Evolutionary conservation across 805 yeast genomes (phyloP).

Genomic region (Kregervanrija fluxuum): DNA sequence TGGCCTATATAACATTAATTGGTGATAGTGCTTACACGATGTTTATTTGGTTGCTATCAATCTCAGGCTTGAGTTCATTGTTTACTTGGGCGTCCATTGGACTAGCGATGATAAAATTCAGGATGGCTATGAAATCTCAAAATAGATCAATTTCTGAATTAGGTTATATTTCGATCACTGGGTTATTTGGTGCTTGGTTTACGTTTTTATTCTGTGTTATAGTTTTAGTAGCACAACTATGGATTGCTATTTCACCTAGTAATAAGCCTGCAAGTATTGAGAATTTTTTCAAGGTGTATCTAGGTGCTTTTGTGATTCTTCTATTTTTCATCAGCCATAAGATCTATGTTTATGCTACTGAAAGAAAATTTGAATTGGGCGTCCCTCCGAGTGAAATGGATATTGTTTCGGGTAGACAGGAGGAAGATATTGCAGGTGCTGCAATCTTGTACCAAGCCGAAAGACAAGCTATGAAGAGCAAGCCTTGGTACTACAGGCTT

Average conservation of each 20-base stretch:
- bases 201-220: conserved; percentile 30
- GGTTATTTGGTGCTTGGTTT: conserved; percentile 34
- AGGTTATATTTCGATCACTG: conserved; percentile 35
- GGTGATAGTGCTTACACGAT: conserved; percentile 29
- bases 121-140: conserved; percentile 37
- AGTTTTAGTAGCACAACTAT: conserved; percentile 38
- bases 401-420: conserved; percentile 13
- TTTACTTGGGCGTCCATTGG: conserved; percentile 46
- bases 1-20: conserved; percentile 40
- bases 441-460: conserved; percentile 38
- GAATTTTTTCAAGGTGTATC: conserved; percentile 36
- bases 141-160: conserved; percentile 35
- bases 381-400: conserved; percentile 16
- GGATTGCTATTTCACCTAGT: conserved; percentile 40
- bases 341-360: conserved; percentile 13
- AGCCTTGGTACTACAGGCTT: conserved; percentile 25
- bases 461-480: conserved; percentile 30
- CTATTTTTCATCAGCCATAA: conserved; percentile 38
- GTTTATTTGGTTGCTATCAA: conserved; percentile 42
- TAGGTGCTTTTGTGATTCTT: conserved; percentile 41
- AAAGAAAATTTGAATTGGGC: conserved; percentile 10
- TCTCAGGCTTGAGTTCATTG: conserved; percentile 41
- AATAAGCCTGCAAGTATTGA: conserved; percentile 23
- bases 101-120: conserved; percentile 36
- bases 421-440: conserved; percentile 10